phyloP scores from a whole-genome alignment of 176 grass and related monocot genomes.

The Phyllostachys edulis region DNA sequence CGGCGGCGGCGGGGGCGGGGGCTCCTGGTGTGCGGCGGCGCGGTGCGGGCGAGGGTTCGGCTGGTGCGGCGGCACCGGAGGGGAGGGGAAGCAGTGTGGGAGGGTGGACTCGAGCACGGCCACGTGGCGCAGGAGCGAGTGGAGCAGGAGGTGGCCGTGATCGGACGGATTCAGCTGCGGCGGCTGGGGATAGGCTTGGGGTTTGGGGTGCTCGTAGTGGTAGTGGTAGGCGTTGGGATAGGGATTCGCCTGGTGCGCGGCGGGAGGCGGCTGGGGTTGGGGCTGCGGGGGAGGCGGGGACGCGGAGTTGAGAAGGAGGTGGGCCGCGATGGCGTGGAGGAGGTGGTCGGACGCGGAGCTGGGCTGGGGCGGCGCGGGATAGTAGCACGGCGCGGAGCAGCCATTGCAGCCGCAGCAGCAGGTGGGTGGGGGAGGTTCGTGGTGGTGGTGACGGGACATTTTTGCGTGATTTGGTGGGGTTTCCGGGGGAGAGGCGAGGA shows the following conservation, averaged over 20 bases:
- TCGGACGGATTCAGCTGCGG: slow-evolving; percentile 29
- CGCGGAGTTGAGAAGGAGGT: slow-evolving; percentile 27
- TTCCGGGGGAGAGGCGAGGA: background rate
- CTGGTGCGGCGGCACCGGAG: background rate
- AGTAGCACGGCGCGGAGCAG: slow-evolving; percentile 7
- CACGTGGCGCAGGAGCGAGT: slow-evolving; percentile 72
- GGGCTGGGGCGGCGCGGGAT: slow-evolving; percentile 15
- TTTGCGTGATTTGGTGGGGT: background rate
- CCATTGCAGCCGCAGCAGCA: slow-evolving; percentile 32
- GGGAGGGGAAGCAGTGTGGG: slow-evolving; percentile 22
- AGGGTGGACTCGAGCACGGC: slow-evolving; percentile 64
- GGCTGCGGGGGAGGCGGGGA: background rate
- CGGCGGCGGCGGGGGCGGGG: background rate
- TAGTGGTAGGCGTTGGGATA: slow-evolving; percentile 8
- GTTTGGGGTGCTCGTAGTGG: slow-evolving; percentile 34
- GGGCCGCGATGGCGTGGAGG: slow-evolving; percentile 41
- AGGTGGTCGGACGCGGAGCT: slow-evolving; percentile 42
- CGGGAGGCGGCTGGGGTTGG: background rate
- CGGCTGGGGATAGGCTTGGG: slow-evolving; percentile 37
- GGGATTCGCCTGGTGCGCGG: slow-evolving; percentile 32
- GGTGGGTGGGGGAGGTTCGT: slow-evolving; percentile 27
- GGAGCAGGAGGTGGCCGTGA: slow-evolving; percentile 48
- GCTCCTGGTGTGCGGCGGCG: background rate
- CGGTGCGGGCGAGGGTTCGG: slow-evolving; percentile 10
- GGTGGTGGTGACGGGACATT: slow-evolving; percentile 38